phyloP scores from a whole-genome alignment of 2,329 filamentous ascomycete genomes.

The Cladosporium sp. region DNA sequence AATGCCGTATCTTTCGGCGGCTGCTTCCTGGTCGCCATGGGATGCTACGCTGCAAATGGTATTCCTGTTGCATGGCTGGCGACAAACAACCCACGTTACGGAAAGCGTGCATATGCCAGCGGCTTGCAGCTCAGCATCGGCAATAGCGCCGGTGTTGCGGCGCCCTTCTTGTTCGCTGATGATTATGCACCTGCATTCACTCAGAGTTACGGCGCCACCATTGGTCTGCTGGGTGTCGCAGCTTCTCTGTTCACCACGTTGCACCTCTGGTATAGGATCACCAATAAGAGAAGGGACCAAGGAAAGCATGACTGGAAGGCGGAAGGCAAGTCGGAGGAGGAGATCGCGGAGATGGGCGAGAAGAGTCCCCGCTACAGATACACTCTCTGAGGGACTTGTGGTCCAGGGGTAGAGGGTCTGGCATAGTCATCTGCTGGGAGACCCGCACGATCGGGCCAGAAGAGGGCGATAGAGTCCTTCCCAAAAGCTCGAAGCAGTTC shows the following conservation, averaged over 20 bases:
- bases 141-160: conserved; percentile 65
- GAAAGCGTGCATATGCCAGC: conserved; percentile 66
- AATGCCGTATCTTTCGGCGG: conserved; percentile 62
- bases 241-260: conserved; percentile 15
- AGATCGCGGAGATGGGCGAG: conserved; percentile 40
- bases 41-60: conserved; percentile 50
- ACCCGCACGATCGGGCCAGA: too few relatives aligned
- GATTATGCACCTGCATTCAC: conserved; percentile 10
- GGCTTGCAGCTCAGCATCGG: conserved; percentile 66
- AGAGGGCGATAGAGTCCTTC: too few relatives aligned
- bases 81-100: conserved; percentile 43
- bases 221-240: background rate
- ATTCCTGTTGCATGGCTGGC: conserved; percentile 48
- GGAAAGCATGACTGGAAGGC: conserved; percentile 37
- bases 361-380: conserved; percentile 16
- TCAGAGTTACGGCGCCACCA: background rate
- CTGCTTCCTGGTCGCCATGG: conserved; percentile 4
- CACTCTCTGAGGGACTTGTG: too few relatives aligned
- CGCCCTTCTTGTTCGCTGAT: conserved; percentile 4
- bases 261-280: conserved; percentile 32
- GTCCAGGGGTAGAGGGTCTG: too few relatives aligned
- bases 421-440: too few relatives aligned
- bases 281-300: conserved; percentile 32
- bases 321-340: conserved; percentile 35
- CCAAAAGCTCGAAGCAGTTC: too few relatives aligned